A percentile compares a stretch with the other conserved stretches of the same genome.
phyloP scores from a whole-genome alignment of 2,329 filamentous ascomycete species.

The Karstenula rhodostoma region DNA sequence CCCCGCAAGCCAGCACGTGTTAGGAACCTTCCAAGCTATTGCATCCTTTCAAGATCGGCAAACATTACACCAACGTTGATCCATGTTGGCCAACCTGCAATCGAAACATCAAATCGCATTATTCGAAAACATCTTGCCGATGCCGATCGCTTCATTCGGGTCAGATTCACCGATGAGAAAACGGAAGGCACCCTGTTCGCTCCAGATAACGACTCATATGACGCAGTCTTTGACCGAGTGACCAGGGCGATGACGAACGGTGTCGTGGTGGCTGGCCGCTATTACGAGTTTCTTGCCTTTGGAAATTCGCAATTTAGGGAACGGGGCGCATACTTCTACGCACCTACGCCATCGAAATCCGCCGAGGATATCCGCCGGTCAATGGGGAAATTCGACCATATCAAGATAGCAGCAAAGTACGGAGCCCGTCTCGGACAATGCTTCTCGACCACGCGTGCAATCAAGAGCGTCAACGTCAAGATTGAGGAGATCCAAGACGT shows the following conservation, averaged over 20 bases:
- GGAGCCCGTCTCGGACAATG: slow-evolving; percentile 91
- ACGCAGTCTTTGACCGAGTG: slow-evolving; percentile 76
- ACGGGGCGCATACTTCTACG: slow-evolving; percentile 92
- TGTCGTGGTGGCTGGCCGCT: slow-evolving; percentile 80
- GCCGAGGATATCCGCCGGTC: slow-evolving; percentile 80
- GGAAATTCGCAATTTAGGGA: slow-evolving; percentile 96
- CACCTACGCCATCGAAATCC: slow-evolving; percentile 70
- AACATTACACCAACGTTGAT: slow-evolving; percentile 85
- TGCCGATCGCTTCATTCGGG: slow-evolving; percentile 82
- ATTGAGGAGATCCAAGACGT: slow-evolving; percentile 73
- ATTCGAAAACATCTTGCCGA: slow-evolving; percentile 74
- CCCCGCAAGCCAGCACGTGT: slow-evolving; percentile 33
- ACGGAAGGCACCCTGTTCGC: slow-evolving; percentile 52
- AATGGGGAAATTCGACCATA: slow-evolving; percentile 87
- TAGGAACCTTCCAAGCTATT: slow-evolving; percentile 72
- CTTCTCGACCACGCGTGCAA: slow-evolving; percentile 88
- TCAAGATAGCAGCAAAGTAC: slow-evolving; percentile 85
- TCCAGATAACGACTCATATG: slow-evolving; percentile 44
- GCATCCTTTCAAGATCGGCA: slow-evolving; percentile 77
- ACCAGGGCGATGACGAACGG: slow-evolving; percentile 77
- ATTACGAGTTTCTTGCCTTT: slow-evolving; percentile 90
- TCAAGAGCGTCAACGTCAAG: slow-evolving; percentile 68
- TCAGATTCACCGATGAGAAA: slow-evolving; percentile 89
- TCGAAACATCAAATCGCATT: slow-evolving; percentile 90
- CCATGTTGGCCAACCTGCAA: slow-evolving; percentile 76